Evolutionary conservation across 352 stramenopile genomes (phyloP).

Genomic region (Globisporangium ultimum): DNA sequence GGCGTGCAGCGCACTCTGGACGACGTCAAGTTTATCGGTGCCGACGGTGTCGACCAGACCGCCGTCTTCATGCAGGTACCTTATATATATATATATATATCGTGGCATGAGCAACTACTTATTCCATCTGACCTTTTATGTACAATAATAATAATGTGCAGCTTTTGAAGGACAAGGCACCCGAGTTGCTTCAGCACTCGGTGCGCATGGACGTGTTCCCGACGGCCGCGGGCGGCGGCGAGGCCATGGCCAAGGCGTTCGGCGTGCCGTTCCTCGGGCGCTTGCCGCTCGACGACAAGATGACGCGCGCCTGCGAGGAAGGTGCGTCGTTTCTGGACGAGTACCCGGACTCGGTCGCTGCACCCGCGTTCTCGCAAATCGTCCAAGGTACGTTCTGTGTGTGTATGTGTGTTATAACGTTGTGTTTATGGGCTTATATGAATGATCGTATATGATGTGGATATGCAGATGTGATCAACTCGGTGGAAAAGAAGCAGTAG

Average conservation of each 20-base stretch:
- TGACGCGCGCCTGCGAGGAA: constrained; percentile 95
- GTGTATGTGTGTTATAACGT: no score
- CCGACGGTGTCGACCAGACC: constrained; percentile 56
- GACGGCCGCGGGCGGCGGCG: constrained; percentile 74
- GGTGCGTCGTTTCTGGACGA: constrained; percentile 93
- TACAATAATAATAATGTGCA: no score
- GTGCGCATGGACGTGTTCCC: constrained; percentile 90
- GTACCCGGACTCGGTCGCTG: constrained; percentile 69
- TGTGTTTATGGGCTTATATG: no score
- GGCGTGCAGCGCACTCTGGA: constrained; percentile 83
- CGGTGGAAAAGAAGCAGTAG: constrained; percentile 37
- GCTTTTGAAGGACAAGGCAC: constrained; percentile 83
- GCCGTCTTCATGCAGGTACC: constrained; percentile 54
- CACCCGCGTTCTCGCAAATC: constrained; percentile 69
- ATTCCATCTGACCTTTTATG: background rate
- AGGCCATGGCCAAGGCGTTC: constrained; percentile 95
- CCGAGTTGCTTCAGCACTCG: constrained; percentile 65
- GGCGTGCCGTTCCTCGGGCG: constrained; percentile 95
- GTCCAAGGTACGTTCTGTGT: constrained; percentile 25
- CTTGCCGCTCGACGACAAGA: constrained; percentile 96
- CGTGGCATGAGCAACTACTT: background rate
- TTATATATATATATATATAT: background rate
- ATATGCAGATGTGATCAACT: constrained; percentile 40
- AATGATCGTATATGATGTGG: no score
- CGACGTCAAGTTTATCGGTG: constrained; percentile 65